Conservation (phyloP, 306 rosid genomes). For the Acacia melanoxylon region DNA sequence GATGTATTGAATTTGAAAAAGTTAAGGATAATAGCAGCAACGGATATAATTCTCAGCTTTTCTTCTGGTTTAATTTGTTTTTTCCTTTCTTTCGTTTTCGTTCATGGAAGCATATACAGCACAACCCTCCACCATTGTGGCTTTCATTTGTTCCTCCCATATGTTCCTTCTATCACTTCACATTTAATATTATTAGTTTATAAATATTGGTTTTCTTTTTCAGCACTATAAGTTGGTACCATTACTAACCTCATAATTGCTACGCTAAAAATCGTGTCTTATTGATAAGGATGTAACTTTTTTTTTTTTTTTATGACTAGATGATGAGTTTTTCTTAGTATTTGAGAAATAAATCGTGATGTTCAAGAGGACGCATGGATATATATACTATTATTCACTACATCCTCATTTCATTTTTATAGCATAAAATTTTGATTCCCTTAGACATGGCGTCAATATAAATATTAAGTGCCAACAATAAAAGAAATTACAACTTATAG, state of each 20-base stretch:
- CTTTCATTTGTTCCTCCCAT: not conserved
- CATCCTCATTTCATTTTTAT: no score
- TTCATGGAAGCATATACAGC: not conserved
- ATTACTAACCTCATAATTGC: not conserved
- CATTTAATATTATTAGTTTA: not conserved
- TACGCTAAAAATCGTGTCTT: not conserved
- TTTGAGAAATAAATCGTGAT: not conserved
- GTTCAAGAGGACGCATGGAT: not conserved
- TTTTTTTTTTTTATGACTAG: not conserved
- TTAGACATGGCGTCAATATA: no score
- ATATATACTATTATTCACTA: no score
- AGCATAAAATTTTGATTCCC: no score
- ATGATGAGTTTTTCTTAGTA: not conserved
- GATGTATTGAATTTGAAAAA: slow-evolving; percentile 12
- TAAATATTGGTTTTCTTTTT: not conserved
- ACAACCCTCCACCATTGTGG: not conserved
- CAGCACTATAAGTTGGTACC: not conserved
- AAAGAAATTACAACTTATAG: not conserved
- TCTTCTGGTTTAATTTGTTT: not conserved
- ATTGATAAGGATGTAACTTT: not conserved
- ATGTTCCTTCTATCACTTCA: not conserved
- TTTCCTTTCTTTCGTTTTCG: not conserved
- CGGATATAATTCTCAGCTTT: not conserved
- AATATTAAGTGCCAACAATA: not conserved
- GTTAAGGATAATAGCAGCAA: slow-evolving; percentile 21